Evolutionary conservation across 2,329 filamentous ascomycete genomes (phyloP).

Genomic region (Polytolypa hystricis): DNA sequence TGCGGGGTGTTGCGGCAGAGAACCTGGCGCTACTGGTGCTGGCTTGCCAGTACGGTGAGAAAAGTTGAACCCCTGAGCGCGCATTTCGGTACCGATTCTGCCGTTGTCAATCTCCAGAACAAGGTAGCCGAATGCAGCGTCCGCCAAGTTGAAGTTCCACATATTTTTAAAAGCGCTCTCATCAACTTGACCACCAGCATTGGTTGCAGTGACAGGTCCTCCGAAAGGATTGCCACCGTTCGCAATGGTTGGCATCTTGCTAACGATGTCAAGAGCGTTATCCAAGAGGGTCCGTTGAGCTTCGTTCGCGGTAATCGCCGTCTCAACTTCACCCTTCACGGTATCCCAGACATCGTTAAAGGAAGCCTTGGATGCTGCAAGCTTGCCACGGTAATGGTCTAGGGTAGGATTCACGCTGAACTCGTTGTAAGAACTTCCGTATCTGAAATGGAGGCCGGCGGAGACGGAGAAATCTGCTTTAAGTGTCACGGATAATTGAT

Average conservation of each 20-base stretch:
- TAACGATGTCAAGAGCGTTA: conserved; percentile 84
- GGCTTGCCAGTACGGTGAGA: conserved; percentile 80
- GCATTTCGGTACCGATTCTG: conserved; percentile 95
- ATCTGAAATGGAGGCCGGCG: conserved; percentile 93
- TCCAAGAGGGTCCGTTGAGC: conserved; percentile 85
- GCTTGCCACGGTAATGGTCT: conserved; percentile 96
- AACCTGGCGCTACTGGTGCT: conserved; percentile 19
- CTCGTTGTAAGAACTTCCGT: conserved; percentile 98
- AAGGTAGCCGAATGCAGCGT: conserved; percentile 93
- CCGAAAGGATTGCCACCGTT: conserved; percentile 96
- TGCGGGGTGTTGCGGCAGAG: conserved; percentile 6
- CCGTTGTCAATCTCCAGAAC: conserved; percentile 92
- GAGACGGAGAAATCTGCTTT: conserved; percentile 99
- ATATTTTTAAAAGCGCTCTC: conserved; percentile 99
- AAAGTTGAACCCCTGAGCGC: conserved; percentile 98
- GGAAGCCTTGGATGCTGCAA: conserved; percentile 93
- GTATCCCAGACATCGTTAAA: conserved; percentile 99
- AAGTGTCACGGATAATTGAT: conserved; percentile 91
- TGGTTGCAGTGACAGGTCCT: conserved; percentile 61
- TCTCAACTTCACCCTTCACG: conserved; percentile 89
- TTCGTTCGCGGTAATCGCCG: conserved; percentile 85
- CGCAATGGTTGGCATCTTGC: conserved; percentile 93
- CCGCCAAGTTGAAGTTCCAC: conserved; percentile 99
- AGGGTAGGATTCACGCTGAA: conserved; percentile 97
- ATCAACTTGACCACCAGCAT: conserved; percentile 75